phyloP scores from a whole-genome alignment of 345 rosid species.

The Garcia nutans region DNA sequence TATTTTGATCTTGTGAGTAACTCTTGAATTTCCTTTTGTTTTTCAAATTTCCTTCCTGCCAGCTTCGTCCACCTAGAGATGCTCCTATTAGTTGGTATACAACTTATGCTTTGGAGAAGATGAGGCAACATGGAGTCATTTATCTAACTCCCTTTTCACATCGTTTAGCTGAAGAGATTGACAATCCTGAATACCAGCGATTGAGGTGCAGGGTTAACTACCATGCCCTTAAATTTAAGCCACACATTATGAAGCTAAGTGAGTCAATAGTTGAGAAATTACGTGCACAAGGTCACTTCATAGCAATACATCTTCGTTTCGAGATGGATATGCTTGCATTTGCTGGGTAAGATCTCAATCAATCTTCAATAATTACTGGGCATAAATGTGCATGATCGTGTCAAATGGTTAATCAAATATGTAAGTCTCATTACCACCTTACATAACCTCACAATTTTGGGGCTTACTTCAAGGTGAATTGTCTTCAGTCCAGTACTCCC shows the following conservation, averaged over 20 bases:
- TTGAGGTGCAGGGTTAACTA: slow-evolving; percentile 98
- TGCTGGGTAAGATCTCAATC: slow-evolving; percentile 74
- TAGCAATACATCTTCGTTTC: slow-evolving; percentile 98
- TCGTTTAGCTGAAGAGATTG: slow-evolving; percentile 95
- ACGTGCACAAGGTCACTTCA: slow-evolving; percentile 93
- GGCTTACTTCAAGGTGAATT: not conserved
- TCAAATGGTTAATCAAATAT: not conserved
- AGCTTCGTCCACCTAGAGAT: slow-evolving; percentile 92
- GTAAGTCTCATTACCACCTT: not conserved
- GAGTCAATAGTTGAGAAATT: slow-evolving; percentile 93
- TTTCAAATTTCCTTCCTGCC: slow-evolving; percentile 14
- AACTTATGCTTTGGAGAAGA: slow-evolving; percentile 72
- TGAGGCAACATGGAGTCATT: slow-evolving; percentile 93
- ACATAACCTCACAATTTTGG: not conserved
- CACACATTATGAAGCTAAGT: slow-evolving; percentile 83
- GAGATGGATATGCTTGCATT: slow-evolving; percentile 99
- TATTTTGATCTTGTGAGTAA: not conserved
- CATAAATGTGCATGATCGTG: slow-evolving; percentile 4
- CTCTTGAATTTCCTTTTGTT: not conserved
- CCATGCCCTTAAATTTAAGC: slow-evolving; percentile 95
- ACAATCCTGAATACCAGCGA: slow-evolving; percentile 83
- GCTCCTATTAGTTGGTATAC: slow-evolving; percentile 92
- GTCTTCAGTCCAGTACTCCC: not conserved
- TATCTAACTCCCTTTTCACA: slow-evolving; percentile 97
- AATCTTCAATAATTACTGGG: not conserved